Conservation (phyloP, 108 stramenopile species). For the Epipyxis sp. region DNA sequence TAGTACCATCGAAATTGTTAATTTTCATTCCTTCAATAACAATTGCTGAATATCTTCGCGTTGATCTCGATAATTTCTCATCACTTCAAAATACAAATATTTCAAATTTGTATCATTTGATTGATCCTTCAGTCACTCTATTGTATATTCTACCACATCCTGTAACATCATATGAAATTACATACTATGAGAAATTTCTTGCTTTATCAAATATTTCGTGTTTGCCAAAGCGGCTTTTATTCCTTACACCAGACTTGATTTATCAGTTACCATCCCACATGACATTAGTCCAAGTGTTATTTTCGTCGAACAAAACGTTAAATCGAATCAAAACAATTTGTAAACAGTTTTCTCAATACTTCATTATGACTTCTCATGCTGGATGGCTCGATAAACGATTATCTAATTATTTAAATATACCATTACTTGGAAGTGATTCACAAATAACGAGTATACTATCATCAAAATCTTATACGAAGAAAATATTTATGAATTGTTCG, state of each 20-base stretch:
- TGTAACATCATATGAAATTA: slow-evolving; percentile 35
- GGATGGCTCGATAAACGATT: slow-evolving; percentile 51
- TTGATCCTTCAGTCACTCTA: slow-evolving; percentile 41
- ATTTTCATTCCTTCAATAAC: slow-evolving; percentile 40
- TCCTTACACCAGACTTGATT: slow-evolving; percentile 49
- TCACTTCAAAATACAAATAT: slow-evolving; percentile 31
- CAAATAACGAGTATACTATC: slow-evolving; percentile 11
- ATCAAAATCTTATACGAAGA: slow-evolving; percentile 45
- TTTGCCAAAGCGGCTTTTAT: slow-evolving; percentile 35
- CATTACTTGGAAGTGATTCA: slow-evolving; percentile 44
- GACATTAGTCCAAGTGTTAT: slow-evolving; percentile 35
- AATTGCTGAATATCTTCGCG: slow-evolving; percentile 34
- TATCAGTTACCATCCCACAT: slow-evolving; percentile 37
- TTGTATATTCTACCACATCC: slow-evolving; percentile 44
- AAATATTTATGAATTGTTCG: slow-evolving; percentile 43
- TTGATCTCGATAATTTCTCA: slow-evolving; percentile 11
- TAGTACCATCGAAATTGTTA: no score
- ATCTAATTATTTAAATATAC: slow-evolving; percentile 35
- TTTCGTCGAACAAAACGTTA: slow-evolving; percentile 42
- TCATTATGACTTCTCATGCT: slow-evolving; percentile 27
- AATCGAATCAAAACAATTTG: slow-evolving; percentile 25
- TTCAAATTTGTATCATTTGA: slow-evolving; percentile 32
- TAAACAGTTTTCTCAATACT: slow-evolving; percentile 17
- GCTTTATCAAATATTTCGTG: slow-evolving; percentile 21
- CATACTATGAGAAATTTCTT: slow-evolving; percentile 49